These are phyloP conservation scores for Kitagawia praeruptora DNA, from an alignment of 129 eudicot species.

Conservation along the genomic window DNA sequence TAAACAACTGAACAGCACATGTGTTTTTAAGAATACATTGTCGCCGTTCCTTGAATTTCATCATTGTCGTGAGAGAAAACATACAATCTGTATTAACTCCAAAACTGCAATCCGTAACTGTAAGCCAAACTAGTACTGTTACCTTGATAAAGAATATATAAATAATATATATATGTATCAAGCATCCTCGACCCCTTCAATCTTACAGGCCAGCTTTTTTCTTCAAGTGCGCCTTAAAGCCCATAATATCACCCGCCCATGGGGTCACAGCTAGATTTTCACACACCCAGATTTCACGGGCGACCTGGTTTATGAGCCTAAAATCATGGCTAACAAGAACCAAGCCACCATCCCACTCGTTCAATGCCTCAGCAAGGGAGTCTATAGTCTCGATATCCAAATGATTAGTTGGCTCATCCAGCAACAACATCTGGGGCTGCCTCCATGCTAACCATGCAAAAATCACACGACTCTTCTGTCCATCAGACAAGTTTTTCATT, in stretches of 20 bases:
- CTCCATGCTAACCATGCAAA: constrained; percentile 91
- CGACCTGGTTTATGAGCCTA: constrained; percentile 95
- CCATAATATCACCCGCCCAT: constrained; percentile 95
- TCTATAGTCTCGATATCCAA: constrained; percentile 94
- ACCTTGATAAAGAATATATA: not conserved
- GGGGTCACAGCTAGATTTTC: constrained; percentile 72
- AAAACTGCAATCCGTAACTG: not conserved
- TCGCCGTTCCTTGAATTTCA: not conserved
- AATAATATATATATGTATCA: not conserved
- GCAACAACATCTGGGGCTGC: constrained; percentile 79
- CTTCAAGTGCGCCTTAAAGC: constrained; percentile 79
- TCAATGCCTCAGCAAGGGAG: constrained; percentile 80
- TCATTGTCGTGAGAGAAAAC: not conserved
- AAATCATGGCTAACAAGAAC: constrained; percentile 96
- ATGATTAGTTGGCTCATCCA: constrained; percentile 96
- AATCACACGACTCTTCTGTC: constrained; percentile 81
- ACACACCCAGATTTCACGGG: constrained; percentile 96
- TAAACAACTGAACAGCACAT: not conserved
- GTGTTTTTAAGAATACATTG: not conserved
- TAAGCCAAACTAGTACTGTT: not conserved
- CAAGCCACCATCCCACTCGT: constrained; percentile 97
- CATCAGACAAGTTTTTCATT: constrained; percentile 91
- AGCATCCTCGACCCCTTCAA: constrained; percentile 14
- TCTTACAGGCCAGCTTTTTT: constrained; percentile 52
- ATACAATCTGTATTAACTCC: not conserved